Base-by-base conservation (phyloP, 2,329 filamentous ascomycete genomes). In the Phaeoacremonium minimum region DNA sequence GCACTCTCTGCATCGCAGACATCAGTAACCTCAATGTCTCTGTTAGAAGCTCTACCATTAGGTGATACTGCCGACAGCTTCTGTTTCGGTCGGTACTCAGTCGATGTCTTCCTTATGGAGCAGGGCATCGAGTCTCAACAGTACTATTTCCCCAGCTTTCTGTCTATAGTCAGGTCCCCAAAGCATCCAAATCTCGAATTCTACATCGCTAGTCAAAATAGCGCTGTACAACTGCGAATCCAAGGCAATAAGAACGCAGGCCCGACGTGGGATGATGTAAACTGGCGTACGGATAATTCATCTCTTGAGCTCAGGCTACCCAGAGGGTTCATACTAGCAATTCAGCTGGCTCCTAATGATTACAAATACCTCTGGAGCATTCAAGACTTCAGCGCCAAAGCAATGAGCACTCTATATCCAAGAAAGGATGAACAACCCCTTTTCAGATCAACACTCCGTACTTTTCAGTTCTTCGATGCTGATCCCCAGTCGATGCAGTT, bases 401-500 rank as follows among this genome's bases (percentile, higher is more conserved):
- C 91, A 3, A 83, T 89, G 51, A 71, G 73, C 17, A 85, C 79
- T 35, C 68, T 95, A 29, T 78, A 79, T 22, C 78, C 81, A 6
- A 75, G 79, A 28, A 69, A 71, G 18, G 84, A 87, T 35, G 90
- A 96, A 60, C 69, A 68, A 3, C 60, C 84, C 38, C 69, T 85
- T 3, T 88, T 87, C 54, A 78, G 83, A 49, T 73, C 77, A 7
- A 80, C 76, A 2, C 64, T 95, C 7, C 77, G 78, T 30, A 76
- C 82, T 17, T 87, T 94, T 46, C 86, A 91, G 50, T 93, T 91
- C 55, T 83, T 88, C 51, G 87, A 94, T 51, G 72, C 81, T 2
- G 75, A 79, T 47, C 67, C 79, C n/a, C 72, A 85, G 40, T 72
- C 83, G 12, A 74, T 80, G 40, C 71, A 76, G 2, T 95, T 95